Base-by-base conservation (phyloP, 1,284 basidiomycete genomes). In the Exobasidium cylindrosporum region DNA sequence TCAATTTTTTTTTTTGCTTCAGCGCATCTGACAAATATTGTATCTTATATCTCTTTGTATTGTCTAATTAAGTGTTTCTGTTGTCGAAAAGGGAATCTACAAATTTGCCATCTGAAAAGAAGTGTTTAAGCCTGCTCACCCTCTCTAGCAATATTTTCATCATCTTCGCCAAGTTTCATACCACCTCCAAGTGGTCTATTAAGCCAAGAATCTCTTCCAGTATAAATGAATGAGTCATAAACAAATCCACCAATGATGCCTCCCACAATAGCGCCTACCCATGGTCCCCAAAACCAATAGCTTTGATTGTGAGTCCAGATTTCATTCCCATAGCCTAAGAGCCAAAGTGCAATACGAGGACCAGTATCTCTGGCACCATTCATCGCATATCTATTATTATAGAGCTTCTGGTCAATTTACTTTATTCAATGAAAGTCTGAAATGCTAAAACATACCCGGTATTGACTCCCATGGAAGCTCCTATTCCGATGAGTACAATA, bases 271-370 rank as follows among this genome's bases (percentile, higher is more conserved):
- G 64, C 65, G 17, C 60, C 62, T 40, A 74, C 4, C 61, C 69
- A 60, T 13, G 87, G 85, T 68, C 86, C 87, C 89, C 89, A 90
- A 14, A 89, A 63, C 88, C 88, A 91, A 73, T 89, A 91, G 64
- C 88, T 87, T 69, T 82, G 83, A 62, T 84, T 81, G 67, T 82
- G 84, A 29, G 81, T 74, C 66, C 72, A 79, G 1, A 77, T 83
- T 62, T 81, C 81, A 31, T 40, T 74, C 14, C 86, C 86, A 69
- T 88, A 88, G 28, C 87, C 85, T 3, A 83, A 83, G 82, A 87
- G 84, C 46, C 85, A 83, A 1, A 85, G 28, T 70, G 87, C 80
- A 54, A 88, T 76, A 2, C 87, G 81, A 0, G 87, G 87, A 7
- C 87, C 87, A 4, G 87, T 79, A 72, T 88, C 87, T 65, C 87